Base-by-base conservation (phyloP, 1,284 basidiomycete species). In the Trichosporon ovoides region DNA sequence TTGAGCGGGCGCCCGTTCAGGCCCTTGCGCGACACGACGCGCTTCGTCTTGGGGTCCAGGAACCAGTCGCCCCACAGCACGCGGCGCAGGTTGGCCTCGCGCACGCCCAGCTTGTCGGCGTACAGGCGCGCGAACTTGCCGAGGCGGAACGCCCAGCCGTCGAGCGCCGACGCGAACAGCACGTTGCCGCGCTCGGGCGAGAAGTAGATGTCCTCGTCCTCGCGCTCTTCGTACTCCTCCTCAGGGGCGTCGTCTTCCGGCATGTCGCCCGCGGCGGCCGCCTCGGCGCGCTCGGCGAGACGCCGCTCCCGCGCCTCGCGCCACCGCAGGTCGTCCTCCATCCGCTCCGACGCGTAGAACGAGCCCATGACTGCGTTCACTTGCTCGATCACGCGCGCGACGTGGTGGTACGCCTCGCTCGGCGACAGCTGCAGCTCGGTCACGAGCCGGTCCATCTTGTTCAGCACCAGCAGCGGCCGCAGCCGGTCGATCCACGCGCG, bases 31-130 rank as follows among this genome's bases (percentile, higher is more conserved):
- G 87, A 89, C 69, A 98, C 87, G 20, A 98, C 89, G 61, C 87
- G 84, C 79, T 97, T 98, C 52, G 89, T 88, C 80, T 98, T 98
- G 0, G 95, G 91, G 74, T 98, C 96, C 57, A 98, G 82, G 79
- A 89, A 99, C 76, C 88, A 98, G 76, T 98, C 94, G 1, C 96
- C 96, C 96, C 96, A 99, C 2, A 99, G 81, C 7, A 94, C 91
- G 57, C 85, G 83, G 56, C 90, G 84, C 38, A 99, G 80, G 69
- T 90, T 95, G 2, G 81, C 80, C 76, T 98, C 95, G 72, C 90
- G 89, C 72, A 98, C 88, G 16, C 90, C 90, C 19, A 99, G 83
- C 77, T 97, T 98, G 22, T 85, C 82, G 1, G 91, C 88, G 77
- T 95, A 98, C 12, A 98, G 80, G 70, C 93, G 86, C 0, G 96